Evolutionary conservation across 345 rosid genomes (phyloP), one percentile per base, ranked within the genome.

Genomic region (Linum usitatissimum): DNA sequence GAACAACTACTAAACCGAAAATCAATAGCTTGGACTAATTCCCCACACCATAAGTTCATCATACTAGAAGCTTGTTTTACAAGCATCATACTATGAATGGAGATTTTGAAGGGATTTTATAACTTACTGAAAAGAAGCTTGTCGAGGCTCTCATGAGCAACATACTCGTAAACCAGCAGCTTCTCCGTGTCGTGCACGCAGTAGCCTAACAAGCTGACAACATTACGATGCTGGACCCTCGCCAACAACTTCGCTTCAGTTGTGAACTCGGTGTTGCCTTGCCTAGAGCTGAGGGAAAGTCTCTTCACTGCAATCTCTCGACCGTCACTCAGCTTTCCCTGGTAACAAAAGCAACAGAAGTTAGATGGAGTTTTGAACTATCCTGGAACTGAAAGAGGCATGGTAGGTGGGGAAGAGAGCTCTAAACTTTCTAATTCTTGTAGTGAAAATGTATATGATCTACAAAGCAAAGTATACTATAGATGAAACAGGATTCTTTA

Each of bases 241-340:
- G 96, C 81, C 48, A 94, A 80, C 65, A 88, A 61, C 83, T 77
- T 88, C 49, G 95, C 99, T 79, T 94, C 99, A 62, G 90, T 94
- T 6, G 65, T 76, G 55, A 94, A 94, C 80, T 90, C 95, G 61
- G 71, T 88, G 66, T 80, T 86, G 59, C 99, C 97, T 76, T 94
- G 99, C 62, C 68, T 81, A 31, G 97, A 94, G 61, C 64, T 76
- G 0, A 73, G 83, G 40, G 99, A 79, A 62, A 94, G 69, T 79
- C 80, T 90, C 88, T 94, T 94, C 73, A 94, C 99, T 3, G 99
- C 99, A 70, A 94, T 80, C n/a, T 86, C 93, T 73, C 96, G 86
- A 54, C 99, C 99, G 66, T 88, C 95, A 66, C 69, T 68, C 71
- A 94, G 74, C 72, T 74, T 88, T 31, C 99, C 99, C 96, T 93